Base-by-base conservation (phyloP, 2,329 filamentous ascomycete species). In the Apiospora kogelbergensis region DNA sequence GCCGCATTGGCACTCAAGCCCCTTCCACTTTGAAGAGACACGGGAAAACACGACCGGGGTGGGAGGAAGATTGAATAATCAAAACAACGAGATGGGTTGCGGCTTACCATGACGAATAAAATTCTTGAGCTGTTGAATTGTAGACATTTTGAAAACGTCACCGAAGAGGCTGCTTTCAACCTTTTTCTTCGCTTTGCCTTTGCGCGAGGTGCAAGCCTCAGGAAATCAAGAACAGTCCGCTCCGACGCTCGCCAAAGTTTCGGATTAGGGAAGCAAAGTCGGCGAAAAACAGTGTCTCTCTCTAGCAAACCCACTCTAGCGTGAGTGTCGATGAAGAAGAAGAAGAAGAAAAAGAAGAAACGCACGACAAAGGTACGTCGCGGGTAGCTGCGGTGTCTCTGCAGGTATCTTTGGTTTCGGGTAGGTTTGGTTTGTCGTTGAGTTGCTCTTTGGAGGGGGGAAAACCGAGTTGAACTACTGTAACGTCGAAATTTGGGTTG, bases 91-190 rank as follows among this genome's bases (percentile, higher is more conserved):
- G 41, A 67, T 69, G 48, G 57, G 68, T 22, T 60, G 30, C 37
- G 42, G 76, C 84, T 68, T 83, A 90, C 88, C 95, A 86, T 98
- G 95, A 74, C 95, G 93, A 83, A 98, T 96, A 83, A 98, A 97
- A 83, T 98, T 98, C 84, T 98, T 98, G 76, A 98, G 89, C 80
- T 96, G 96, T 84, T 98, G 95, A 84, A 98, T 97, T 74, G 88
- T 89, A 77, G 88, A 90, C 88, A 90, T 74, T 80, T 73, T 69
- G 44, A 71, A 69, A 70, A 75, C 70, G 76, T 77, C 73, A 76
- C 74, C 66, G 37, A 65, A 64, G 17, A 33, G 24, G 24, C 63
- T 2, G 53, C 41, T n/a, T 65, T 30, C 63, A 70, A 65, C 67
- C 46, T 65, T 41, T 63, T 63, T 60, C 48, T 64, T 67, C 33